Evolutionary conservation across 257 asterid species (phyloP).

Genomic region (Solanum lycopersicoides): DNA sequence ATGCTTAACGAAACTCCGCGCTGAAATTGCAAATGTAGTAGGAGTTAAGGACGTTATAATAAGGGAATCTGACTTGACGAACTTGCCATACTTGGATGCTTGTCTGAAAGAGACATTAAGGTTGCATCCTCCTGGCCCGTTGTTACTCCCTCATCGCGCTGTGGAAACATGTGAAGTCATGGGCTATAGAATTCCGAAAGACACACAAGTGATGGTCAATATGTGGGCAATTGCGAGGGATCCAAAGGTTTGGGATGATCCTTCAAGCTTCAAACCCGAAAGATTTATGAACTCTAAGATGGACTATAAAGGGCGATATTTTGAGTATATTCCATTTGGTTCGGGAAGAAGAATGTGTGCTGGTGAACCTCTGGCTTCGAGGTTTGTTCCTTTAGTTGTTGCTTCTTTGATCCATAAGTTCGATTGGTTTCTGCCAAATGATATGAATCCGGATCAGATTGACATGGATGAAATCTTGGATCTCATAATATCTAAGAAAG

Average conservation of each 20-base stretch:
- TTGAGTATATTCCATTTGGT: neutral
- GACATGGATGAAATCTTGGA: neutral
- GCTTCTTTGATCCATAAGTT: neutral
- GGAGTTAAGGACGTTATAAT: neutral
- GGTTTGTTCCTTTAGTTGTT: neutral
- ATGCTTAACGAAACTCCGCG: neutral
- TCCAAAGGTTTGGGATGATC: neutral
- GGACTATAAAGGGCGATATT: neutral
- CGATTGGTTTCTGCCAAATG: neutral
- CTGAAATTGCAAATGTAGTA: neutral
- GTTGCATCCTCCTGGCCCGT: constrained; percentile 2
- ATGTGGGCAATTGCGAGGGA: neutral
- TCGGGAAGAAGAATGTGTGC: constrained; percentile 3
- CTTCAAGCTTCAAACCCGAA: neutral
- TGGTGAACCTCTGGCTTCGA: neutral
- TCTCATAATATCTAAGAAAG: neutral
- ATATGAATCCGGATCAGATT: neutral
- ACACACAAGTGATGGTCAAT: neutral
- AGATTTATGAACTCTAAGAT: neutral
- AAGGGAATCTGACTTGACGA: constrained; percentile 1
- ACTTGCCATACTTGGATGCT: neutral
- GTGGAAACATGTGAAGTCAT: neutral
- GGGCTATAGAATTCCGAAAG: neutral
- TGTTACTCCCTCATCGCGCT: neutral
- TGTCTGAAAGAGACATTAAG: neutral